A percentile compares a stretch with the other conserved stretches of the same genome.
Conservation (phyloP, 208 protist genomes). For the Porcisia deanei region DNA sequence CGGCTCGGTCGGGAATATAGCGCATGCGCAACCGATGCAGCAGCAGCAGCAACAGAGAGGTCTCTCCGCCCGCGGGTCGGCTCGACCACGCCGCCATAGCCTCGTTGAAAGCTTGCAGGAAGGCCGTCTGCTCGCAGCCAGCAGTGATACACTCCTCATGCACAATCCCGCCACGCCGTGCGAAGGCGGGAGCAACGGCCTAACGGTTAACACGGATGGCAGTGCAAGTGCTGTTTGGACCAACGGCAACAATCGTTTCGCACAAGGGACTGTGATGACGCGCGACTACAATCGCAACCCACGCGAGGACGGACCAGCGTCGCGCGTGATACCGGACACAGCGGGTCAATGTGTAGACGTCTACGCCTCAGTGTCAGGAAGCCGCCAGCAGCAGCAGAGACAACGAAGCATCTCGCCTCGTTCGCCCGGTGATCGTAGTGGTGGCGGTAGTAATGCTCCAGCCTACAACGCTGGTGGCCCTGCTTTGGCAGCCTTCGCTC, state of each 20-base stretch:
- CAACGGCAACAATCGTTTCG: conserved; percentile 18
- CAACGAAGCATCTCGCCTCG: not conserved
- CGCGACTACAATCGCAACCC: conserved; percentile 32
- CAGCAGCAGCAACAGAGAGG: conserved; percentile 12
- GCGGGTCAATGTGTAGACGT: not conserved
- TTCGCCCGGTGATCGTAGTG: not conserved
- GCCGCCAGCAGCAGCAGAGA: conserved; percentile 2
- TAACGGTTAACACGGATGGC: not conserved
- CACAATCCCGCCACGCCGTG: not conserved
- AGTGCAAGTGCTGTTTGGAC: not conserved
- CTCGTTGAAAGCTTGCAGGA: conserved; percentile 5
- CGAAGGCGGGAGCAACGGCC: not conserved
- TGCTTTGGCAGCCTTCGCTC: conserved; percentile 7
- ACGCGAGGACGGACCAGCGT: conserved; percentile 33
- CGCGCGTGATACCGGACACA: conserved; percentile 12
- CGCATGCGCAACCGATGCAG: not conserved
- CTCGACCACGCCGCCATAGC: conserved; percentile 21
- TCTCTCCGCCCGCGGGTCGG: conserved; percentile 18
- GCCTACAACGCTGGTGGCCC: not conserved
- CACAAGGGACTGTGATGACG: conserved; percentile 22
- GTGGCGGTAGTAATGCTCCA: not conserved
- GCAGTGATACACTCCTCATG: conserved; percentile 2
- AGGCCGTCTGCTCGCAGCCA: conserved; percentile 2
- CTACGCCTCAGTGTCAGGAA: not conserved
- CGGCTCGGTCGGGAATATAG: not conserved